A percentile compares a stretch with the other conserved stretches of the same genome.
Conservation (phyloP, 2,329 filamentous ascomycete species). For the Aspergillus sergii region DNA sequence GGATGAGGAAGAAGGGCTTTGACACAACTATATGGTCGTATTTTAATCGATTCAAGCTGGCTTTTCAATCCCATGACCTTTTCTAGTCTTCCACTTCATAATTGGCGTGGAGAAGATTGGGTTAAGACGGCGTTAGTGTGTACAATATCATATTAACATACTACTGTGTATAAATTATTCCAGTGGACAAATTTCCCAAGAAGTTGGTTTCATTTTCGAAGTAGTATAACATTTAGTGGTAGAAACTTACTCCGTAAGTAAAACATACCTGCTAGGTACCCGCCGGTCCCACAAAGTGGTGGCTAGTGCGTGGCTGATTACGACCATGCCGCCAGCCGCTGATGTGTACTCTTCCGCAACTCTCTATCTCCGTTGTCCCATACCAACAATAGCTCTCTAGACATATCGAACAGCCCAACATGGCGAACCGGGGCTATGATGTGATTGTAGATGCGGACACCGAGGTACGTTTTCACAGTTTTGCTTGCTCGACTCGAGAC, state of each 20-base stretch:
- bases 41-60: constrained; percentile 29
- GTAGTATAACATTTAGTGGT: no score
- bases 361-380: constrained; percentile 4
- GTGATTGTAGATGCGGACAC: constrained; percentile 97
- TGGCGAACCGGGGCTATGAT: constrained; percentile 90
- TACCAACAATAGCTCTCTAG: constrained; percentile 18
- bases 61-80: constrained; percentile 23
- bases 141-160: not conserved
- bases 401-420: constrained; percentile 43
- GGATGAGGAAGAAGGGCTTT: constrained; percentile 56
- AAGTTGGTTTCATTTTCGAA: not conserved
- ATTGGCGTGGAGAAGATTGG: not conserved
- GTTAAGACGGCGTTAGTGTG: not conserved
- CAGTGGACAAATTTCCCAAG: not conserved
- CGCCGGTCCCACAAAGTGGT: constrained; percentile 15
- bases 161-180: not conserved
- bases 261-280: not conserved
- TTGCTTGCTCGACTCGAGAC: not conserved
- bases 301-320: constrained; percentile 34
- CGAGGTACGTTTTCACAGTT: constrained; percentile 62
- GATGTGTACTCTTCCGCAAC: constrained; percentile 37
- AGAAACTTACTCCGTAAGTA: no score
- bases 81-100: constrained; percentile 7
- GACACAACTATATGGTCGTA: constrained; percentile 39
- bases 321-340: constrained; percentile 24